These are phyloP conservation scores for Linaria vulgaris DNA, from an alignment of 257 asterid species.

Conservation along the genomic window DNA sequence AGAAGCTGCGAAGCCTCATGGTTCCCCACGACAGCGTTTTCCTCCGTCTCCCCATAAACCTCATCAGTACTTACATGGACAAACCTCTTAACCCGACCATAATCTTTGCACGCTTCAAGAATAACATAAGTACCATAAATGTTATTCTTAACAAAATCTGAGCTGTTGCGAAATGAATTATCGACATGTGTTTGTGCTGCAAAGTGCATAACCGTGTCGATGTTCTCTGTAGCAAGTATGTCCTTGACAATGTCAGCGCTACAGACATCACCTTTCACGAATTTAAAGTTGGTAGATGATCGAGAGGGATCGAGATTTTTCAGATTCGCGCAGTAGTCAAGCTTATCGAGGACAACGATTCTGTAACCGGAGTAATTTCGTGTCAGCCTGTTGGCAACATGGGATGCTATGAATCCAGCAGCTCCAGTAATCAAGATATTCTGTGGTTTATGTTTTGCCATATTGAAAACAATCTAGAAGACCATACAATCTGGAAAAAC, in stretches of 20 bases:
- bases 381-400: constrained; percentile 43
- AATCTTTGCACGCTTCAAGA: constrained; percentile 45
- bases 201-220: constrained; percentile 51
- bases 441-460: constrained; percentile 40
- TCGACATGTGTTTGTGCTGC: constrained; percentile 52
- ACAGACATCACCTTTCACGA: constrained; percentile 43
- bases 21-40: constrained; percentile 43
- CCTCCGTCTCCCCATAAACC: constrained; percentile 56
- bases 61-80: constrained; percentile 55
- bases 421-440: constrained; percentile 51
- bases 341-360: constrained; percentile 50
- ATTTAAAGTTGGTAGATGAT: constrained; percentile 42
- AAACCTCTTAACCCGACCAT: constrained; percentile 37
- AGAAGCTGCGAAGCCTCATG: constrained; percentile 48
- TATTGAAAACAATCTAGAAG: constrained; percentile 25
- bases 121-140: constrained; percentile 43
- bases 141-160: constrained; percentile 42
- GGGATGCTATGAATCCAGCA: constrained; percentile 52
- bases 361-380: constrained; percentile 36
- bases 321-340: constrained; percentile 44
- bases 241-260: constrained; percentile 37
- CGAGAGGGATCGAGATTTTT: constrained; percentile 43
- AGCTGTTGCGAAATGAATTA: constrained; percentile 47
- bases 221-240: constrained; percentile 38
- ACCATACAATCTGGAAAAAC: constrained; percentile 22